A percentile compares a stretch with the other conserved stretches of the same genome.
Conservation (phyloP, 805 yeast genomes). For the Priceomyces melissophilus region DNA sequence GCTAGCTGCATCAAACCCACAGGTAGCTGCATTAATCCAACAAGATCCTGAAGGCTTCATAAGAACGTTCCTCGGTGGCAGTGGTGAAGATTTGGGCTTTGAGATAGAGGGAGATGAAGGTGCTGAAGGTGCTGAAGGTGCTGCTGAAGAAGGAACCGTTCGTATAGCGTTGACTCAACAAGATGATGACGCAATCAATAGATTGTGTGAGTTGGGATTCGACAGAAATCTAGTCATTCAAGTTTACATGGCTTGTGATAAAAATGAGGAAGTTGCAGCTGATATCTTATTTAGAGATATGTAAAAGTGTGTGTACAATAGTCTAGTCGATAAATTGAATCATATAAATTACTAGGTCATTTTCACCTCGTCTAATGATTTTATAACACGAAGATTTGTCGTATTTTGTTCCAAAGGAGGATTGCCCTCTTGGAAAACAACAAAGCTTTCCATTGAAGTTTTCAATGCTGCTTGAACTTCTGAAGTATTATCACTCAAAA, state of each 20-base stretch:
- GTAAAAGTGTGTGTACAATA: slow-evolving; percentile 17
- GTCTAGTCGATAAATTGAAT: slow-evolving; percentile 3
- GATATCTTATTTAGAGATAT: slow-evolving; percentile 69
- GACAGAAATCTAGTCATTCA: slow-evolving; percentile 84
- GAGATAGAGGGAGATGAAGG: slow-evolving; percentile 36
- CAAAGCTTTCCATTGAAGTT: slow-evolving; percentile 56
- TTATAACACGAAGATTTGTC: slow-evolving; percentile 19
- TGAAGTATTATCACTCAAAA: slow-evolving; percentile 74
- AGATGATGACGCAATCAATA: slow-evolving; percentile 84
- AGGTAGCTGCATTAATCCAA: slow-evolving; percentile 74
- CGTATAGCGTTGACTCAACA: slow-evolving; percentile 68
- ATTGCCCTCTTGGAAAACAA: slow-evolving; percentile 79
- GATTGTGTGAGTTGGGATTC: slow-evolving; percentile 91
- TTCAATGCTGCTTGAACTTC: slow-evolving; percentile 74
- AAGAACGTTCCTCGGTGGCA: slow-evolving; percentile 64
- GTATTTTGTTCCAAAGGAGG: slow-evolving; percentile 42
- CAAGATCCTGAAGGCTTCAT: slow-evolving; percentile 88
- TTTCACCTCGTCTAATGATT: slow-evolving; percentile 11
- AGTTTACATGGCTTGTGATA: slow-evolving; percentile 96
- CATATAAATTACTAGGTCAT: background rate
- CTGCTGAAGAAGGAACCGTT: slow-evolving; percentile 34
- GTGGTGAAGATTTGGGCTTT: slow-evolving; percentile 47
- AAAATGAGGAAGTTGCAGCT: slow-evolving; percentile 95
- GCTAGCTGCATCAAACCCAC: slow-evolving; percentile 78
- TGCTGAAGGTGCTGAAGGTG: slow-evolving; percentile 35